Evolutionary conservation across 805 yeast genomes (phyloP).

Genomic region (Ogataea parapolymorpha): DNA sequence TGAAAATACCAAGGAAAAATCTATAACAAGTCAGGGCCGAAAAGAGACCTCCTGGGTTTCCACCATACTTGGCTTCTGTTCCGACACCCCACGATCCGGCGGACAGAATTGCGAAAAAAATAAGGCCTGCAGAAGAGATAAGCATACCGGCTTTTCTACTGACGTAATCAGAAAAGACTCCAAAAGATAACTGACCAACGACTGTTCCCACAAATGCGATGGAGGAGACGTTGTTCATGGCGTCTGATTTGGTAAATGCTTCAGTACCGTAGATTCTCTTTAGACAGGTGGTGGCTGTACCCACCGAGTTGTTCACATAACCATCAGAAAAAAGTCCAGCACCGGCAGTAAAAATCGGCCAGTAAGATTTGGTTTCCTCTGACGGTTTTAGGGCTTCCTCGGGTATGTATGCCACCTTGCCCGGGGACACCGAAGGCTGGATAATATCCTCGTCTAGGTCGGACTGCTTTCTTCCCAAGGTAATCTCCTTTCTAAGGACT

Average conservation of each 20-base stretch:
- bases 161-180: conserved; percentile 72
- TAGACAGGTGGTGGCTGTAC: conserved; percentile 73
- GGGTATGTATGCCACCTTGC: conserved; percentile 19
- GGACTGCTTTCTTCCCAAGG: conserved; percentile 25
- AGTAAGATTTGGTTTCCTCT: conserved; percentile 29
- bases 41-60: conserved; percentile 70
- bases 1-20: conserved; percentile 84
- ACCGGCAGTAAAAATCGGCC: conserved; percentile 82
- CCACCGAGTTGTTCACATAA: conserved; percentile 80
- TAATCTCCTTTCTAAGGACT: conserved; percentile 24
- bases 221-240: conserved; percentile 76
- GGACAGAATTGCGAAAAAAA: conserved; percentile 72
- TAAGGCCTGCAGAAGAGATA: conserved; percentile 68
- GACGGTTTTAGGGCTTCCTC: conserved; percentile 26
- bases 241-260: conserved; percentile 58
- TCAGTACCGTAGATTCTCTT: conserved; percentile 55
- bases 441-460: conserved; percentile 17
- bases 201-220: conserved; percentile 93
- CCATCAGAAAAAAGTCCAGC: conserved; percentile 95
- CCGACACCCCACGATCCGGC: conserved; percentile 87
- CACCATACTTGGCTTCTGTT: conserved; percentile 33
- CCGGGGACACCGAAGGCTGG: conserved; percentile 19
- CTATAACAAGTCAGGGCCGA: conserved; percentile 82
- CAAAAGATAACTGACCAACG: conserved; percentile 79
- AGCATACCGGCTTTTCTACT: conserved; percentile 86